A percentile compares a stretch with the other conserved stretches of the same genome.
Evolutionary conservation across 1,284 basidiomycete species (phyloP).

Genomic region (Jaminaea rosea): DNA sequence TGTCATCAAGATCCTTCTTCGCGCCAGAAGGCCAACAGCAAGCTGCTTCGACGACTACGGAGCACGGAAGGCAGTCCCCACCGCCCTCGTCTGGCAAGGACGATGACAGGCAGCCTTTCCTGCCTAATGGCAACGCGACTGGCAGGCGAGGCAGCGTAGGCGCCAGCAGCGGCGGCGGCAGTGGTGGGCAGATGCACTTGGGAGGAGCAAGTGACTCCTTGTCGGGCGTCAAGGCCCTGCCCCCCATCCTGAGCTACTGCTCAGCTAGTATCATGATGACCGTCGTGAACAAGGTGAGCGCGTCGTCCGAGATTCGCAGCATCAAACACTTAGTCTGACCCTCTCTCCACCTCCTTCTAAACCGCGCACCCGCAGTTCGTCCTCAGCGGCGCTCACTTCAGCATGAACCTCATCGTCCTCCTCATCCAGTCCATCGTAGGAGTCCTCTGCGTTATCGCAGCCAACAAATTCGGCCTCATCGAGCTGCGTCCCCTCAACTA

Average conservation of each 20-base stretch:
- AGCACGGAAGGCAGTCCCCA: background rate
- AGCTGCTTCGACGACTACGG: background rate
- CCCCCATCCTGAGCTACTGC: slow-evolving; percentile 83
- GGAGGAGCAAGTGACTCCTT: background rate
- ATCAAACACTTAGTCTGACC: background rate
- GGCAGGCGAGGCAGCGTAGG: background rate
- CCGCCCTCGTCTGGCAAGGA: background rate
- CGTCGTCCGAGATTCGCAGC: background rate
- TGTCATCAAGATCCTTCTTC: slow-evolving; percentile 2
- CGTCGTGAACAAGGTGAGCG: slow-evolving; percentile 69
- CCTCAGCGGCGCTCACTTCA: slow-evolving; percentile 84
- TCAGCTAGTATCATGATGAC: slow-evolving; percentile 94
- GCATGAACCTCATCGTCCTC: slow-evolving; percentile 92
- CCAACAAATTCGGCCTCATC: slow-evolving; percentile 74
- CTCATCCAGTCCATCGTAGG: slow-evolving; percentile 75
- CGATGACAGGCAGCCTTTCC: background rate
- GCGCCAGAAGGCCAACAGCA: background rate
- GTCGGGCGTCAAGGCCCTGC: slow-evolving; percentile 50
- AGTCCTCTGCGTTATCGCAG: slow-evolving; percentile 62
- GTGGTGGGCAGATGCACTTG: background rate
- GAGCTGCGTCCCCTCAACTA: slow-evolving; percentile 76
- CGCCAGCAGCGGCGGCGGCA: background rate
- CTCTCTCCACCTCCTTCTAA: background rate
- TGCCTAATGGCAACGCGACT: background rate
- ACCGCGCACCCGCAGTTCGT: slow-evolving; percentile 58